phyloP scores from a whole-genome alignment of 148 eudicot genomes.

The Cornus florida region DNA sequence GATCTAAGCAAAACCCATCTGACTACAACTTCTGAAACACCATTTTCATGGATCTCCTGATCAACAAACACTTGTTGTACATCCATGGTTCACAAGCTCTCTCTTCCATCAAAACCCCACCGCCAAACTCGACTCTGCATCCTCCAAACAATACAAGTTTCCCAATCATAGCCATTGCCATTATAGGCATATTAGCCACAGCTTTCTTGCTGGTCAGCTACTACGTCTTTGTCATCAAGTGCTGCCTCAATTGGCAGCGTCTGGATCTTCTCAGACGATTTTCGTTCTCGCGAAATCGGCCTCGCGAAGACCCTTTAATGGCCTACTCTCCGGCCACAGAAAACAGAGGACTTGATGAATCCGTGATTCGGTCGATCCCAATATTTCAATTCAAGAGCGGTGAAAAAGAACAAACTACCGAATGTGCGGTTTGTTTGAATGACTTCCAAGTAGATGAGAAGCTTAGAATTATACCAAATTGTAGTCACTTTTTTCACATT shows the following conservation, averaged over 20 bases:
- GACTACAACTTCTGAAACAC: background rate
- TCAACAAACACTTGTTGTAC: too few species aligned
- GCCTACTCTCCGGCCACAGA: conserved; percentile 23
- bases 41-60: conserved; percentile 22
- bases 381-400: conserved; percentile 41
- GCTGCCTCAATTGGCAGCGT: conserved; percentile 65
- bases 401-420: conserved; percentile 16
- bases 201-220: conserved; percentile 63
- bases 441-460: conserved; percentile 74
- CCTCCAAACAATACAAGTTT: conserved; percentile 43
- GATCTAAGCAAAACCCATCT: conserved; percentile 14
- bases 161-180: conserved; percentile 76
- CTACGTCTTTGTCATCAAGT: conserved; percentile 84
- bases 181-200: conserved; percentile 69
- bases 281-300: conserved; percentile 30
- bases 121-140: conserved; percentile 20
- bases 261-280: conserved; percentile 48
- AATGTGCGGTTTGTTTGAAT: conserved; percentile 78
- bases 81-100: conserved; percentile 9
- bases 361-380: conserved; percentile 74
- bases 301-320: conserved; percentile 13
- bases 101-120: conserved; percentile 11
- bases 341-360: conserved; percentile 61
- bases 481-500: conserved; percentile 77
- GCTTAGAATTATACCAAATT: conserved; percentile 69